Percentiles rank a stretch among this genome's conserved stretches.
Evolutionary conservation across 495 filamentous ascomycete genomes (phyloP).

Genomic region (Xylaria grammica): DNA sequence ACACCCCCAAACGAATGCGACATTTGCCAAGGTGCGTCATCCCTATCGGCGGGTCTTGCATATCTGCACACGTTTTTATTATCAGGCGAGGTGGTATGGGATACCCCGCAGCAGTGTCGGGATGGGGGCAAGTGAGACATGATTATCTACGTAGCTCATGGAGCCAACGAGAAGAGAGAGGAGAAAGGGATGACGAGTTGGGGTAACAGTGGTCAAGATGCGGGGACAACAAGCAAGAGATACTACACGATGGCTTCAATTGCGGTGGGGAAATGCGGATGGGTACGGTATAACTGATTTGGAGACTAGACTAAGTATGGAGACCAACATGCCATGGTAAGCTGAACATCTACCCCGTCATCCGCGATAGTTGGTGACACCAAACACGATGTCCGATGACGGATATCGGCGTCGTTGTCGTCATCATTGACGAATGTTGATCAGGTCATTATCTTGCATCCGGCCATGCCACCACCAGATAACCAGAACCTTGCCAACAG

Average conservation of each 20-base stretch:
- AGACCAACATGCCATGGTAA: background rate
- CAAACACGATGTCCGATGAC: slow-evolving; percentile 6
- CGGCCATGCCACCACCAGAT: no score
- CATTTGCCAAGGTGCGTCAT: background rate
- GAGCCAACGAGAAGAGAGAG: background rate
- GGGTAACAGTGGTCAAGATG: slow-evolving; percentile 3
- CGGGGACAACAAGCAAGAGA: background rate
- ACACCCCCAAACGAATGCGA: background rate
- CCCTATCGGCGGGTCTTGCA: background rate
- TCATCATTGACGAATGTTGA: background rate
- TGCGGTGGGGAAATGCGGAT: background rate
- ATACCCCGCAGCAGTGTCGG: slow-evolving; percentile 7
- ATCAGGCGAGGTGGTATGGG: background rate
- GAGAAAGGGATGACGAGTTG: background rate
- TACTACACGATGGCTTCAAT: background rate
- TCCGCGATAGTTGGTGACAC: background rate
- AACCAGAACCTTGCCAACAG: no score
- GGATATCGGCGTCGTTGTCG: background rate
- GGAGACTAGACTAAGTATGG: background rate
- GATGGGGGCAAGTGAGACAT: background rate
- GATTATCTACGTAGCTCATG: background rate
- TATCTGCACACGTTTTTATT: background rate
- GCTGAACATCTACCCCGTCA: background rate
- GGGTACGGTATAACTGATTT: no score
- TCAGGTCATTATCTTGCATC: background rate